Base-by-base conservation (phyloP, 495 filamentous ascomycete genomes). In the Neurospora cerealis region DNA sequence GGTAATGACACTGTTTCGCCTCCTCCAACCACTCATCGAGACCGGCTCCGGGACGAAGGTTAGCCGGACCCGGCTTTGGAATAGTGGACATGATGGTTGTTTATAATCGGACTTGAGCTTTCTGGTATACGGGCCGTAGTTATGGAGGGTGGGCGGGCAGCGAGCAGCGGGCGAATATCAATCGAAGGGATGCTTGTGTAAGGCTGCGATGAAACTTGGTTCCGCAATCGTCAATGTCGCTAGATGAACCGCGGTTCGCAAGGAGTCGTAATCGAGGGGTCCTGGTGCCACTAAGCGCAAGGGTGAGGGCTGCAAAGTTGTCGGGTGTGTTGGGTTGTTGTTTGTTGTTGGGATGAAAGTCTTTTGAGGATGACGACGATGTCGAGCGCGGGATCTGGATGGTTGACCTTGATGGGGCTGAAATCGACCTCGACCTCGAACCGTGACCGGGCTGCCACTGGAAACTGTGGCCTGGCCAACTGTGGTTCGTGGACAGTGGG, bases 21-120 rank as follows among this genome's bases (percentile, higher is more conserved):
- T 93, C 91, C 78, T 94, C 92, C 19, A 98, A 89, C 96, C 96
- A 99, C 84, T 98, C 94, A 78, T 97, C 93, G n/a, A 95, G 91
- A 24, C 93, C 93, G 54, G 93, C 93, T 79, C 91, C 91, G 38
- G 90, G 88, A 60, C 89, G 89, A 40, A 97, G 85, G 79, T 92
- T 94, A 69, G 94, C 94, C 62, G 95, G 93, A 41, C 96, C 95
- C 60, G 96, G 95, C 81, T 93, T 93, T 36, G 95, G 95, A 76
- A 81, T 74, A 54, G 42, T 80, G 46, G 78, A 70, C 82, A 83
- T 83, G 46, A 40, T 78, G 38, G 24, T 32, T 37, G 60, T 32
- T 2, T 66, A 1, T 66, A 1, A 32, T 62, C 24, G 24, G 24
- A 62, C 24, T 62, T 11, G 54, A 62, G 24, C 5, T 62, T 32